Conservation (phyloP, 2,329 filamentous ascomycete species). For the Myriosclerotinia duriaeana region DNA sequence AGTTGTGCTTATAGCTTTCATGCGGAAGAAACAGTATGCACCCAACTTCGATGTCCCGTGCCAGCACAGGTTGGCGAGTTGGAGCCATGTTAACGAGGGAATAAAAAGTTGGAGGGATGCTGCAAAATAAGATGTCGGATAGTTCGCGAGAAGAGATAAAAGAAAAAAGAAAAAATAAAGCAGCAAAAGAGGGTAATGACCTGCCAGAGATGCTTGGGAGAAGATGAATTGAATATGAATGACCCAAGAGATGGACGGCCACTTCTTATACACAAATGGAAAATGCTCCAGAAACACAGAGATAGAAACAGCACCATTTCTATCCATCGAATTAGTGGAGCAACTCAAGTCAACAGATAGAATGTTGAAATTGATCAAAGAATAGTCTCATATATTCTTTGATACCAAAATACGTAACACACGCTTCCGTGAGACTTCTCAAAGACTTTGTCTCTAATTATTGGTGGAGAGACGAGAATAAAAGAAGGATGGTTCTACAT, state of each 20-base stretch:
- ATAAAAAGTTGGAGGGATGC: background rate
- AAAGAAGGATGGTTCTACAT: background rate
- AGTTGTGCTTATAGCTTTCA: background rate
- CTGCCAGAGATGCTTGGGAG: background rate
- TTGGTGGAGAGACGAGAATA: slow-evolving; percentile 1
- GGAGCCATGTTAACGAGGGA: background rate
- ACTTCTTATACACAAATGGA: background rate
- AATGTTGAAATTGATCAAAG: background rate
- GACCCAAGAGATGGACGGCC: background rate
- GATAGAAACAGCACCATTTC: background rate
- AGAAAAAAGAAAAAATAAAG: background rate
- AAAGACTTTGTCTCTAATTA: background rate
- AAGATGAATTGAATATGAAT: background rate
- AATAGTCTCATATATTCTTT: background rate
- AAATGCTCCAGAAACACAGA: background rate
- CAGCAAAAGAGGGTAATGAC: background rate
- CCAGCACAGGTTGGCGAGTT: background rate
- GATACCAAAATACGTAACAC: background rate
- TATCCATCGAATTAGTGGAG: background rate
- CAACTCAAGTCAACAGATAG: background rate
- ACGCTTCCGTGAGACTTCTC: background rate
- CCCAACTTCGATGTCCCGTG: slow-evolving; percentile 3
- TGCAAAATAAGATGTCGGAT: background rate
- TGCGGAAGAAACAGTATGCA: background rate
- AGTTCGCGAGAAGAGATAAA: background rate